A percentile compares a stretch with the other conserved stretches of the same genome.
Conservation (phyloP, 2,329 filamentous ascomycete genomes). For the Nigrospora oryzae region DNA sequence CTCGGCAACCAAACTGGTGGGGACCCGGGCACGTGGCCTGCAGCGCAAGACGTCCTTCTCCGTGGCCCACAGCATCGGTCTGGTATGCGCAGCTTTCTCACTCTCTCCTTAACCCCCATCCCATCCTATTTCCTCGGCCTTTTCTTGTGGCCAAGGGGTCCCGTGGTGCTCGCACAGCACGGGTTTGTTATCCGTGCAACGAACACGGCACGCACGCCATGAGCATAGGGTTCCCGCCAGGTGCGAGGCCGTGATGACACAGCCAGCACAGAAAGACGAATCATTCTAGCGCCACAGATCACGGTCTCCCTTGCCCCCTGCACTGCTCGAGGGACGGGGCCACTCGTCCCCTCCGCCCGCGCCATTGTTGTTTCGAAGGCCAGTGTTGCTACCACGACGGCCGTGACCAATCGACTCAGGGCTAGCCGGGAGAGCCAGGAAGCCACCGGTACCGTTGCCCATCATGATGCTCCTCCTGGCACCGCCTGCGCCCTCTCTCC, state of each 20-base stretch:
- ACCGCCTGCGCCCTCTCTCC: constrained; percentile 36
- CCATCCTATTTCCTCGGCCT: too few relatives aligned
- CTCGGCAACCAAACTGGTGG: too few relatives aligned
- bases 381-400: constrained; percentile 11
- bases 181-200: too few relatives aligned
- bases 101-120: too few relatives aligned
- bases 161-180: too few relatives aligned
- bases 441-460: constrained; percentile 41
- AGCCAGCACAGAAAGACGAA: not conserved
- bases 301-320: constrained; percentile 27
- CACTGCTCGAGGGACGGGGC: constrained; percentile 34
- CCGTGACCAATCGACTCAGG: constrained; percentile 10
- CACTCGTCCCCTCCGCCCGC: constrained; percentile 26
- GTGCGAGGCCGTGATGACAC: not conserved
- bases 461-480: constrained; percentile 46
- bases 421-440: constrained; percentile 38
- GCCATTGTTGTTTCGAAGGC: not conserved
- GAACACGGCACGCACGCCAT: too few relatives aligned
- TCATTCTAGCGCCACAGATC: constrained; percentile 30
- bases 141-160: too few relatives aligned
- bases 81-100: too few relatives aligned
- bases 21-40: too few relatives aligned
- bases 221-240: too few relatives aligned
- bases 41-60: too few relatives aligned
- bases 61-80: too few relatives aligned